Percentiles rank a stretch among this genome's conserved stretches.
Evolutionary conservation across 371 early-diverging fungal species (phyloP).

Genomic region (Mucor irregularis): DNA sequence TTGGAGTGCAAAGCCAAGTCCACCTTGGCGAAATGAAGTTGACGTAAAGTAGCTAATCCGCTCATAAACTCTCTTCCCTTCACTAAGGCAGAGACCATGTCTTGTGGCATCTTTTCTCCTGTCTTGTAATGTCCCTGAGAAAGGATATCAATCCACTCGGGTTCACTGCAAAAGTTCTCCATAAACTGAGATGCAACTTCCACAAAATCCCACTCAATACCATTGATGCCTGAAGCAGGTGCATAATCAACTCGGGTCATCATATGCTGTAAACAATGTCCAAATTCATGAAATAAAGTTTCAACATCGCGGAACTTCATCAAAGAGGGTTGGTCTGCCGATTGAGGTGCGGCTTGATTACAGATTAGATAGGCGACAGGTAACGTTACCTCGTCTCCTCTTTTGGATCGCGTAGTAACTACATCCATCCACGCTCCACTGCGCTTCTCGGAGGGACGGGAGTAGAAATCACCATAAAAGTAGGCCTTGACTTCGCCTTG

Average conservation of each 20-base stretch:
- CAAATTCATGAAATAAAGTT: constrained; percentile 73
- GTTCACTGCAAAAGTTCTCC: constrained; percentile 71
- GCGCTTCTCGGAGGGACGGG: constrained; percentile 65
- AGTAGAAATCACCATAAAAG: constrained; percentile 71
- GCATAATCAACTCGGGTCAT: constrained; percentile 68
- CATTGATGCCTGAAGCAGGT: constrained; percentile 69
- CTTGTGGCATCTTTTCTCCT: constrained; percentile 58
- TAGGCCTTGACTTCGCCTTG: constrained; percentile 55
- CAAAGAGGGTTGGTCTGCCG: constrained; percentile 50
- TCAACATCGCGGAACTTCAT: constrained; percentile 70
- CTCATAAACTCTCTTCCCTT: constrained; percentile 55
- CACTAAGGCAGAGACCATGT: constrained; percentile 59
- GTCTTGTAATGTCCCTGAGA: constrained; percentile 64
- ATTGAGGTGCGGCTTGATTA: constrained; percentile 62
- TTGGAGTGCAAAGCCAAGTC: constrained; percentile 61
- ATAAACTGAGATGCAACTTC: constrained; percentile 73
- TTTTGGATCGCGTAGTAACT: constrained; percentile 59
- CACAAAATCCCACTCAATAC: constrained; percentile 68
- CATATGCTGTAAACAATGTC: constrained; percentile 72
- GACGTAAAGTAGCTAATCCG: constrained; percentile 63
- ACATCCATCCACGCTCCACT: constrained; percentile 81
- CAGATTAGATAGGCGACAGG: constrained; percentile 71
- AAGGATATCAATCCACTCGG: constrained; percentile 55
- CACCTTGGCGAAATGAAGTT: constrained; percentile 61
- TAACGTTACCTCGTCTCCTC: constrained; percentile 42